Evolutionary conservation across 2,329 filamentous ascomycete species (phyloP).

Genomic region (Pseudogymnoascus sp.): DNA sequence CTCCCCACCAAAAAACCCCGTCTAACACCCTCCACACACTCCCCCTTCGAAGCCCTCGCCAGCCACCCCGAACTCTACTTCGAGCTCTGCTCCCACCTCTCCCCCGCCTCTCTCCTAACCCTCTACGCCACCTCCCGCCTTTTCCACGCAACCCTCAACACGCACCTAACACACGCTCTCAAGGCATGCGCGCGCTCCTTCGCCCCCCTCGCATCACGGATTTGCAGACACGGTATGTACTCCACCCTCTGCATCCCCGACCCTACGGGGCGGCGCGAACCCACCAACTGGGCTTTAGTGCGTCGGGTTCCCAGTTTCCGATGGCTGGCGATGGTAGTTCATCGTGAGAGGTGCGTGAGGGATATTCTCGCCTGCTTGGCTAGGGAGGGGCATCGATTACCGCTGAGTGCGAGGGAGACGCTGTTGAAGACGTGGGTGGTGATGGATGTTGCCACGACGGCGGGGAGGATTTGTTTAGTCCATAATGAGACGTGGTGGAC

Average conservation of each 20-base stretch:
- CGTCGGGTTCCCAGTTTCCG: slow-evolving; percentile 52
- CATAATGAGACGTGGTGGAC: slow-evolving; percentile 45
- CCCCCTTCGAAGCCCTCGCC: slow-evolving; percentile 37
- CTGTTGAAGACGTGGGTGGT: slow-evolving; percentile 65
- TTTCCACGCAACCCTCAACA: slow-evolving; percentile 53
- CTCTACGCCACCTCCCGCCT: slow-evolving; percentile 56
- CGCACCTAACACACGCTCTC: slow-evolving; percentile 50
- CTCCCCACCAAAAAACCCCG: not conserved
- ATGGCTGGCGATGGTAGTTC: slow-evolving; percentile 60
- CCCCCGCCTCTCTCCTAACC: slow-evolving; percentile 46
- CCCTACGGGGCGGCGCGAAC: slow-evolving; percentile 39
- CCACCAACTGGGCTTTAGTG: slow-evolving; percentile 24
- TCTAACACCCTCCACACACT: slow-evolving; percentile 13
- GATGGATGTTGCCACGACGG: slow-evolving; percentile 55
- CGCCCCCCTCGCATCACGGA: slow-evolving; percentile 44
- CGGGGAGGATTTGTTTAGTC: slow-evolving; percentile 45
- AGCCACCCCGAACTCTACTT: slow-evolving; percentile 44
- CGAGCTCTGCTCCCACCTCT: slow-evolving; percentile 45
- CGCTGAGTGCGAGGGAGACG: slow-evolving; percentile 35
- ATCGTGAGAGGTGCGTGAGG: slow-evolving; percentile 44
- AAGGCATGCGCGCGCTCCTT: slow-evolving; percentile 43
- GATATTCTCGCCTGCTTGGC: slow-evolving; percentile 57
- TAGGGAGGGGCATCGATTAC: slow-evolving; percentile 47
- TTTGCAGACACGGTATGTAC: slow-evolving; percentile 57
- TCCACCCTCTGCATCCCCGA: slow-evolving; percentile 48